Conservation (phyloP, 1,284 basidiomycete species). For the Cryptococcus hybrid region DNA sequence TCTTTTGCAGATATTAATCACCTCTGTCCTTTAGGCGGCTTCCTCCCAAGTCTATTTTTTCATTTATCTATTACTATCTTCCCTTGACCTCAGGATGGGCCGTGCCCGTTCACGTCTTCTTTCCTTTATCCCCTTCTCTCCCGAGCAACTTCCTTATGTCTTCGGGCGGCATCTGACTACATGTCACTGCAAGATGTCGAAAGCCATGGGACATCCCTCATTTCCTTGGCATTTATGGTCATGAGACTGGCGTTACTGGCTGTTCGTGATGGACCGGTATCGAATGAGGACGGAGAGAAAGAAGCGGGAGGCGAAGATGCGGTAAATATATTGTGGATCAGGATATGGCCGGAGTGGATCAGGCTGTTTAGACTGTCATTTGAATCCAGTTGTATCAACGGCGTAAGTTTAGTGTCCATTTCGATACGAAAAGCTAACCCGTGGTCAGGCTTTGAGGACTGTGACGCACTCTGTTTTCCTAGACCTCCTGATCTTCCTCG, state of each 20-base stretch:
- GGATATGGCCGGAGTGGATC: slow-evolving; percentile 43
- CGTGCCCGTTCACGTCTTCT: slow-evolving; percentile 14
- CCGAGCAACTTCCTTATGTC: slow-evolving; percentile 24
- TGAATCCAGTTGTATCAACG: slow-evolving; percentile 28
- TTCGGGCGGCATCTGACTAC: slow-evolving; percentile 32
- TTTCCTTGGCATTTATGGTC: slow-evolving; percentile 27
- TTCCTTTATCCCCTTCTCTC: slow-evolving; percentile 36
- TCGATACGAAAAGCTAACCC: not conserved
- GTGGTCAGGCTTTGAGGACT: slow-evolving; percentile 26
- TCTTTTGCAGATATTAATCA: not conserved
- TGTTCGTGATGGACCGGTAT: slow-evolving; percentile 2
- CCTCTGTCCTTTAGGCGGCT: slow-evolving; percentile 2
- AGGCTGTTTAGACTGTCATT: slow-evolving; percentile 29
- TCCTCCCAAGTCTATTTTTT: slow-evolving; percentile 28
- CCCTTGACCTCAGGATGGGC: slow-evolving; percentile 16
- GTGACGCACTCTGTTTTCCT: slow-evolving; percentile 33
- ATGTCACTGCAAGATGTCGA: slow-evolving; percentile 25
- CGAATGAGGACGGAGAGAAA: not conserved
- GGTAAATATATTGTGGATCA: slow-evolving; percentile 28
- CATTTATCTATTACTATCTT: slow-evolving; percentile 29
- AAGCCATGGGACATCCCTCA: slow-evolving; percentile 30
- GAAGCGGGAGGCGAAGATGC: slow-evolving; percentile 11
- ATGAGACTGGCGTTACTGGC: slow-evolving; percentile 28
- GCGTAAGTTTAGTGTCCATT: slow-evolving; percentile 17
- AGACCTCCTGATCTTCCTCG: slow-evolving; percentile 37